Conservation (phyloP, 2,329 filamentous ascomycete genomes). For the Colletotrichum sp. region DNA sequence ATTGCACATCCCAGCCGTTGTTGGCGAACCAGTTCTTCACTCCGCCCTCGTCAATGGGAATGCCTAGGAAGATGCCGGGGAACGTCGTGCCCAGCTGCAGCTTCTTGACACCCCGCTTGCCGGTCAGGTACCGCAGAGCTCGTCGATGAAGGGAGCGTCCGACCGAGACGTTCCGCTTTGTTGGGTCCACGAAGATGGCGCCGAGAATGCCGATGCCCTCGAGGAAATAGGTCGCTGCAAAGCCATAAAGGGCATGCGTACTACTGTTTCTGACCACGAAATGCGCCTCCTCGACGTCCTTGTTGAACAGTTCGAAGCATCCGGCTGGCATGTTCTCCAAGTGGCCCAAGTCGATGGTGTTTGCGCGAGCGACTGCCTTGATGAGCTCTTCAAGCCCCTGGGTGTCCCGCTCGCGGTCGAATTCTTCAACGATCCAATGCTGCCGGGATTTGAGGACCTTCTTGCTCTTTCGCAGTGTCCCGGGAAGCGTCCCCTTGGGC, state of each 20-base stretch:
- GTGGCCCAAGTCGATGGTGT: slow-evolving; percentile 71
- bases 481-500: slow-evolving; percentile 64
- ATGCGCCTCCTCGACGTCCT: slow-evolving; percentile 78
- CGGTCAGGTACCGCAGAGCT: slow-evolving; percentile 75
- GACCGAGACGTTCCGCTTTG: slow-evolving; percentile 85
- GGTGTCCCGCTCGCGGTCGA: slow-evolving; percentile 79
- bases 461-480: slow-evolving; percentile 84
- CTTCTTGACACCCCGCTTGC: slow-evolving; percentile 74
- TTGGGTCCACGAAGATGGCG: slow-evolving; percentile 87
- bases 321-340: slow-evolving; percentile 72
- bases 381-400: slow-evolving; percentile 78
- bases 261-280: slow-evolving; percentile 95
- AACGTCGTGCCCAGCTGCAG: slow-evolving; percentile 83
- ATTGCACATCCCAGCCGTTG: slow-evolving; percentile 81
- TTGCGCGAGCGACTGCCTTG: slow-evolving; percentile 69
- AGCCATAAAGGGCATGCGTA: slow-evolving; percentile 89
- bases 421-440: slow-evolving; percentile 92
- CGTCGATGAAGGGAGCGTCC: slow-evolving; percentile 88
- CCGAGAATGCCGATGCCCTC: slow-evolving; percentile 77
- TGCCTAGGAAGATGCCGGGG: slow-evolving; percentile 85
- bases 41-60: slow-evolving; percentile 65
- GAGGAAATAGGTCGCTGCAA: slow-evolving; percentile 87
- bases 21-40: slow-evolving; percentile 84
- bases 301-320: slow-evolving; percentile 76
- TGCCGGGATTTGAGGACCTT: slow-evolving; percentile 89